These are phyloP conservation scores for Coemansia sp. DNA, from an alignment of 192 early-diverging fungal species.

Conservation along the genomic window DNA sequence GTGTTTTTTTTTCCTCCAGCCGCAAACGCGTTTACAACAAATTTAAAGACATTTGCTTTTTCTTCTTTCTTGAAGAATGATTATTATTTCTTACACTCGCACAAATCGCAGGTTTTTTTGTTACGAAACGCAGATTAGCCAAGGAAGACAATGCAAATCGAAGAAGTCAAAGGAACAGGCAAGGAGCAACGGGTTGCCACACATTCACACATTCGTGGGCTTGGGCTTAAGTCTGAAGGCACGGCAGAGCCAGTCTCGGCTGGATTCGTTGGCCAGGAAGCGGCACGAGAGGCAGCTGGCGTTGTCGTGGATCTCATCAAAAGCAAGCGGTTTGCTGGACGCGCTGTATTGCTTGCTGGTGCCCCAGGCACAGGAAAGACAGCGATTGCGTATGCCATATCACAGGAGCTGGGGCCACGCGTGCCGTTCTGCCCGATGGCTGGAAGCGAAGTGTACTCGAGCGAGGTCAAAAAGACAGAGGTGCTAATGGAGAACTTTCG, in stretches of 20 bases:
- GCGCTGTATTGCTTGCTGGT: conserved; percentile 91
- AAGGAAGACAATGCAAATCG: conserved; percentile 73
- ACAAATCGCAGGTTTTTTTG: too few relatives aligned
- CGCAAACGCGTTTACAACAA: too few relatives aligned
- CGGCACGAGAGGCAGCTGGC: conserved; percentile 94
- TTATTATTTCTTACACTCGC: too few relatives aligned
- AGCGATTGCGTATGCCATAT: conserved; percentile 92
- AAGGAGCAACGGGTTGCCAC: conserved; percentile 94
- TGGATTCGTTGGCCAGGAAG: conserved; percentile 97
- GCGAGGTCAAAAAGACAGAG: conserved; percentile 99
- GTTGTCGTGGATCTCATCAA: conserved; percentile 93
- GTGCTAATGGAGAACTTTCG: conserved; percentile 99
- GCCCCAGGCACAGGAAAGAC: conserved; percentile 98
- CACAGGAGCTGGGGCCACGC: conserved; percentile 95
- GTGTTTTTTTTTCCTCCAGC: neutral
- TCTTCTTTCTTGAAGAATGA: too few relatives aligned
- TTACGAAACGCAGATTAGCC: neutral
- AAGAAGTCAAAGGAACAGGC: conserved; percentile 84
- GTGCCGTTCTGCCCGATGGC: conserved; percentile 99
- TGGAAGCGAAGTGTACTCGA: conserved; percentile 95
- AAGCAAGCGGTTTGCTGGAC: conserved; percentile 95
- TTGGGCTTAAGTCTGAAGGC: conserved; percentile 87
- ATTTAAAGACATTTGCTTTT: too few relatives aligned
- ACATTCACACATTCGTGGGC: conserved; percentile 97
- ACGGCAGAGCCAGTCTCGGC: conserved; percentile 79